Base-by-base conservation (phyloP, 257 asterid species). In the Handroanthus guayacan region DNA sequence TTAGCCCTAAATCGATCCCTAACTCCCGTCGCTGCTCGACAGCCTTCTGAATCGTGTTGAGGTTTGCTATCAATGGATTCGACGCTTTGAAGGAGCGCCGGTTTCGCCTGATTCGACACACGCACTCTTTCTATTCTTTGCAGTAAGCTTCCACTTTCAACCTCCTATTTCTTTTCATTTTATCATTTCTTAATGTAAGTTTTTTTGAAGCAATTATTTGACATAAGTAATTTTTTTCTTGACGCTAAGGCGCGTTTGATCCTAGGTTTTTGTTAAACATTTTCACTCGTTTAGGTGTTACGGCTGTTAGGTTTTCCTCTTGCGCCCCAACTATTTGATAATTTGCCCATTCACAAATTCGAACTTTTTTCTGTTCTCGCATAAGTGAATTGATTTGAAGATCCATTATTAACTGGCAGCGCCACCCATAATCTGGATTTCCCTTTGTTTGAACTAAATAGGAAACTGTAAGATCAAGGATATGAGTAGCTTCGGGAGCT, bases 401-500 rank as follows among this genome's bases (percentile, higher is more conserved):
- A 62, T 75, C 50, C 12, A 37, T 20, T 14, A 1, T 9, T 10
- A 54, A 9, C 16, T 74, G 18, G 10, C 43, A 17, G 41, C 6
- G 31, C 6, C 58, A 5, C 34, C 34, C 20, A 76, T 58, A 72
- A 68, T 31, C 43, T 76, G 17, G 45, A 56, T 52, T 66, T 77
- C 36, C 38, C 2, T 11, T 66, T 48, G 38, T 71, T 63, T 37
- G 54, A n/a, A 34, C 12, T 3, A 43, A 17, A 72, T 64, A 66
- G 75, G 81, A 34, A 47, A 34, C 39, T 34, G 50, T 68, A 50
- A 58, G 63, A 72, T 63, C 37, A 2, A 48, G 78, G 81, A 58
- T 65, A 92, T 89, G 98, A 89, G 89, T 44, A 74, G 84, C 77
- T 54, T 92, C 3, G 93, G 96, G 67, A 81, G 89, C 80, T 76